Evolutionary conservation across 352 stramenopile genomes (phyloP), one percentile per base, ranked within the genome.

Genomic region (Phytopythium kandeliae): DNA sequence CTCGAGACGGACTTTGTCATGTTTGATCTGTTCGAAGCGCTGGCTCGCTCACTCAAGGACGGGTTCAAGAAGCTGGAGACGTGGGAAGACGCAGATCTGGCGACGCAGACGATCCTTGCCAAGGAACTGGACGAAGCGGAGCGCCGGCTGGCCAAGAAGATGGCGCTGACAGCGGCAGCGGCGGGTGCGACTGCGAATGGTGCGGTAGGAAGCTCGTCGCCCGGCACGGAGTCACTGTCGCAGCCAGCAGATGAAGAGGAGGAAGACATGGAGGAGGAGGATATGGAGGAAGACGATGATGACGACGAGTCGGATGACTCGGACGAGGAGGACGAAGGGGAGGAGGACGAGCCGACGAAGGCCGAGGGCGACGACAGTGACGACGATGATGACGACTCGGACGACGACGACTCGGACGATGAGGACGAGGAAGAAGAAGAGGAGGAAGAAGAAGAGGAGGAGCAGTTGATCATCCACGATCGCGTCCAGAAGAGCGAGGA

Each of bases 1-100:
- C 82, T 97, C 40, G 96, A 98, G 50, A 97, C 96, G 28, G 83
- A 97, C 49, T 98, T 96, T 67, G 71, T 92, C 33, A 77, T 96
- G 37, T 70, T 86, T 8, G 79, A 98, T 44, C 55, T 91, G 9
- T 86, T 91, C 45, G 83, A 96, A 21, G 59, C 79, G 34, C 64
- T 96, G 8, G 34, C 62, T 0, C 55, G 42, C 13, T 81, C 54
- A 35, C 31, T 89, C 19, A 85, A 83, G 50, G 83, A 94, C 17
- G 67, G 89, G 19, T 82, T 91, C 41, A 65, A 70, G 46, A 75
- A 73, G 28, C 84, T 77, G 48, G 76, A 86, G 33, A 82, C 58
- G n/a, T 95, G 80, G 80, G 81, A 89, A 33, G 76, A 91, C 31
- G 84, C 77, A 1, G 79, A 95, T 36, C 34, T 63, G 9, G 81